Evolutionary conservation across 208 protist species (phyloP).

Genomic region (Trypanosoma avium): DNA sequence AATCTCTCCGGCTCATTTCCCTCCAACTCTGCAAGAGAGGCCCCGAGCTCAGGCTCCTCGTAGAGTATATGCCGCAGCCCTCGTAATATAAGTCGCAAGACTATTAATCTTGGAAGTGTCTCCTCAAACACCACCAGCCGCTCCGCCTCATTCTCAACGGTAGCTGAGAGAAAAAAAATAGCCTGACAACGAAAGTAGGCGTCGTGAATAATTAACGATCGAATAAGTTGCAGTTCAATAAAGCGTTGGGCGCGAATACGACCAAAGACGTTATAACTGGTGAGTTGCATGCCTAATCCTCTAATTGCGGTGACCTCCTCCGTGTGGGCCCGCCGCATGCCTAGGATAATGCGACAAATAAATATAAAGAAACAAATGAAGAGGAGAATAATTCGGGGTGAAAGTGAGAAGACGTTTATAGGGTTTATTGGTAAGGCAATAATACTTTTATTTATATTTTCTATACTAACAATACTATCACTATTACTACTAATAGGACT

Average conservation of each 20-base stretch:
- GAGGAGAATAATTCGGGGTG: constrained; percentile 1
- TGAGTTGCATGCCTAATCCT: constrained; percentile 78
- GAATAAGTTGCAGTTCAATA: constrained; percentile 66
- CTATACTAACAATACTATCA: not conserved
- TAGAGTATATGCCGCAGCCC: constrained; percentile 75
- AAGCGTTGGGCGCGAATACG: constrained; percentile 44
- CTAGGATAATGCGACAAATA: constrained; percentile 33
- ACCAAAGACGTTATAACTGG: constrained; percentile 68
- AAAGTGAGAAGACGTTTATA: not conserved
- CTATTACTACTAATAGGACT: not conserved
- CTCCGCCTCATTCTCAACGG: constrained; percentile 59
- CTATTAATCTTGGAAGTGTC: constrained; percentile 69
- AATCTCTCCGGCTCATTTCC: not conserved
- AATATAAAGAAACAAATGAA: constrained; percentile 33
- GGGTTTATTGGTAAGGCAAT: not conserved
- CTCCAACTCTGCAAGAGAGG: constrained; percentile 56
- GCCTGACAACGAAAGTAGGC: constrained; percentile 77
- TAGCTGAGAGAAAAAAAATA: constrained; percentile 81
- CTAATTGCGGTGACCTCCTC: constrained; percentile 79
- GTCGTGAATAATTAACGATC: constrained; percentile 80
- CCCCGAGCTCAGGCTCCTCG: constrained; percentile 62
- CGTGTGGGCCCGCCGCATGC: constrained; percentile 43
- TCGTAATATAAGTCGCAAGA: constrained; percentile 64
- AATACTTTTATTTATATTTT: not conserved
- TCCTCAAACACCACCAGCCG: constrained; percentile 74